These are phyloP conservation scores for Houttuynia cordata DNA, from an alignment of 164 flowering plant genomes.

Conservation along the genomic window DNA sequence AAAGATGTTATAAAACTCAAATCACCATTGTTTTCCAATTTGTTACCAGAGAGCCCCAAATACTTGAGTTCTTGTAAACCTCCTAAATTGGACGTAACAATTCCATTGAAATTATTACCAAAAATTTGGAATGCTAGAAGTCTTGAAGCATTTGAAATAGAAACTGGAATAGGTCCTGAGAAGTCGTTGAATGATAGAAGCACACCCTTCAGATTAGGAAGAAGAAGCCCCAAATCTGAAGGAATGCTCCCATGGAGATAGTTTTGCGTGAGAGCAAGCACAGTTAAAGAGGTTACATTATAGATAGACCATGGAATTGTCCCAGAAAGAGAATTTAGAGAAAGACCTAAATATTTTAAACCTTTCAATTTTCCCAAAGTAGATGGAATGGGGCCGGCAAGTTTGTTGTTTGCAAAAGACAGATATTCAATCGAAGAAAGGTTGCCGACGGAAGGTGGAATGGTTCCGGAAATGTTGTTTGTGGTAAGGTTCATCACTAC, in stretches of 20 bases:
- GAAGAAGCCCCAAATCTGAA: not conserved
- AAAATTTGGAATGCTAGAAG: slow-evolving; percentile 5
- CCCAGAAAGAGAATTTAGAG: not conserved
- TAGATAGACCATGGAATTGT: slow-evolving; percentile 1
- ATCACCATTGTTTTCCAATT: slow-evolving; percentile 1
- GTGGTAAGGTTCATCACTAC: not conserved
- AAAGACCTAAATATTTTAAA: not conserved
- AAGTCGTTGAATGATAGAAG: slow-evolving; percentile 6
- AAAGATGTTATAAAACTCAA: slow-evolving; percentile 9
- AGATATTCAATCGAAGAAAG: slow-evolving; percentile 2
- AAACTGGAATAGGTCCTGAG: slow-evolving; percentile 7
- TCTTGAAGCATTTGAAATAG: slow-evolving; percentile 10
- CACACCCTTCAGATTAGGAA: slow-evolving; percentile 4
- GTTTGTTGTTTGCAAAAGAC: not conserved
- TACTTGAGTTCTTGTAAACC: slow-evolving; percentile 1
- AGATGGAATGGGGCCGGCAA: slow-evolving; percentile 5
- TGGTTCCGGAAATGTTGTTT: slow-evolving; percentile 7
- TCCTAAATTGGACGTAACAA: slow-evolving; percentile 1
- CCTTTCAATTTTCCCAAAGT: not conserved
- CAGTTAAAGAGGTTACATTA: not conserved
- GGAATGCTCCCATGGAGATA: slow-evolving; percentile 7
- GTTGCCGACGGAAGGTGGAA: slow-evolving; percentile 13
- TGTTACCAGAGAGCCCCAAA: slow-evolving; percentile 6
- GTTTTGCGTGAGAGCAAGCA: not conserved
- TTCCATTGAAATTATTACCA: slow-evolving; percentile 6